These are phyloP conservation scores for Eucalyptus curtisii DNA, from an alignment of 345 rosid genomes.

Conservation along the genomic window DNA sequence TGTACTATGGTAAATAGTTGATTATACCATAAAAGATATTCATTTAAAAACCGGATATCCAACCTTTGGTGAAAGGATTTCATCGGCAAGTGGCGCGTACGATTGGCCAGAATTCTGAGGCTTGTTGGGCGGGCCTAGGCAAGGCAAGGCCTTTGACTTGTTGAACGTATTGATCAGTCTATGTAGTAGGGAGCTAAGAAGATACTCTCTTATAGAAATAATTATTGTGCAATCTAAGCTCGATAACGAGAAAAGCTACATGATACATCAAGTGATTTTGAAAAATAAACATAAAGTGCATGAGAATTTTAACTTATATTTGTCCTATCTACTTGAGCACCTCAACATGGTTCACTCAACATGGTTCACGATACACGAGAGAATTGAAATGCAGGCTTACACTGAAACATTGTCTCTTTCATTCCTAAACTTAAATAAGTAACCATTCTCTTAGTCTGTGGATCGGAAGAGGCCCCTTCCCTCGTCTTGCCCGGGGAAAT, in stretches of 20 bases:
- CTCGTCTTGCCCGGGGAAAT: too few relatives aligned
- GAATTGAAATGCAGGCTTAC: neutral
- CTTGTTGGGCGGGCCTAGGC: neutral
- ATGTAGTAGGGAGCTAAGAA: neutral
- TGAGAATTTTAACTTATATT: neutral
- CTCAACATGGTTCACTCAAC: neutral
- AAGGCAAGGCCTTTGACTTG: too few relatives aligned
- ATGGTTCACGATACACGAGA: neutral
- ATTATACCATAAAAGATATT: neutral
- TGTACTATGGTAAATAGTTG: accelerated
- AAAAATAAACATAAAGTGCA: neutral
- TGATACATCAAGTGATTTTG: neutral
- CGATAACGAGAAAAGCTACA: neutral
- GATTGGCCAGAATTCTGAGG: neutral
- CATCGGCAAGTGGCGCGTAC: too few relatives aligned
- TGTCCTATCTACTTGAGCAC: neutral
- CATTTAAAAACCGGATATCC: neutral
- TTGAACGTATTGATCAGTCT: neutral
- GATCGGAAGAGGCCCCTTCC: too few relatives aligned
- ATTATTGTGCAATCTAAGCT: neutral
- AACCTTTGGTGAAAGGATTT: neutral
- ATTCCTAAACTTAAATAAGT: neutral
- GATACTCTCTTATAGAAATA: neutral
- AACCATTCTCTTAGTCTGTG: too few relatives aligned
- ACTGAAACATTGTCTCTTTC: neutral